Percentiles rank a stretch among this genome's conserved stretches.
These are phyloP conservation scores for Teunomyces cretensis DNA, from an alignment of 805 yeast genomes.

Conservation along the genomic window DNA sequence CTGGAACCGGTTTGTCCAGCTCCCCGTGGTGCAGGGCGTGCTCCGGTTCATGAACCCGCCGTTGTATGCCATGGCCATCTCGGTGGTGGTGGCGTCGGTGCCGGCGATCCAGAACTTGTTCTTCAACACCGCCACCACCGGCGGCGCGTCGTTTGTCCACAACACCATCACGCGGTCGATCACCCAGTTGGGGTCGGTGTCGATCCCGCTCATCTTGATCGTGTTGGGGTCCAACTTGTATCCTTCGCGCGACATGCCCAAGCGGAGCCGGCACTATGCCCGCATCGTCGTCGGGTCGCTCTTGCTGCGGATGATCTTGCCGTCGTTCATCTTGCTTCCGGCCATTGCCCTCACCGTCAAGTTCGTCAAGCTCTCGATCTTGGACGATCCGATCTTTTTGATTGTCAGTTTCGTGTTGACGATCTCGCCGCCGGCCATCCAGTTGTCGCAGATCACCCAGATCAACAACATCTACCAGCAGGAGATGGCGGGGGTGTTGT, in stretches of 20 bases:
- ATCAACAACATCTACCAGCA: constrained; percentile 71
- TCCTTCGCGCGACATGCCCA: constrained; percentile 67
- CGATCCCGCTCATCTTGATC: constrained; percentile 73
- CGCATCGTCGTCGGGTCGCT: constrained; percentile 67
- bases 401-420: constrained; percentile 75
- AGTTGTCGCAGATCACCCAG: constrained; percentile 77
- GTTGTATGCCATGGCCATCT: constrained; percentile 68
- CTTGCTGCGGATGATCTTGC: constrained; percentile 74
- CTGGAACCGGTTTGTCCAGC: not conserved
- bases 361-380: constrained; percentile 60
- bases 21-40: constrained; percentile 18
- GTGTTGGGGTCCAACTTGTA: constrained; percentile 77
- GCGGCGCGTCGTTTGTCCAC: constrained; percentile 51
- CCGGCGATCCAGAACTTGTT: constrained; percentile 57
- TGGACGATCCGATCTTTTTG: constrained; percentile 79
- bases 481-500: constrained; percentile 80
- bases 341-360: constrained; percentile 63
- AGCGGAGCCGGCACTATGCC: constrained; percentile 60
- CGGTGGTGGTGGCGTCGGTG: constrained; percentile 68
- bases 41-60: constrained; percentile 74
- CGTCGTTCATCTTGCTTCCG: constrained; percentile 67
- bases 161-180: constrained; percentile 66
- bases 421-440: constrained; percentile 82
- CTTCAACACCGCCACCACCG: constrained; percentile 39
- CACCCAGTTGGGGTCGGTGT: constrained; percentile 66